Percentiles rank a stretch among this genome's conserved stretches.
phyloP scores from a whole-genome alignment of 768 basidiomycete species.

The Lactarius sanguifluus region DNA sequence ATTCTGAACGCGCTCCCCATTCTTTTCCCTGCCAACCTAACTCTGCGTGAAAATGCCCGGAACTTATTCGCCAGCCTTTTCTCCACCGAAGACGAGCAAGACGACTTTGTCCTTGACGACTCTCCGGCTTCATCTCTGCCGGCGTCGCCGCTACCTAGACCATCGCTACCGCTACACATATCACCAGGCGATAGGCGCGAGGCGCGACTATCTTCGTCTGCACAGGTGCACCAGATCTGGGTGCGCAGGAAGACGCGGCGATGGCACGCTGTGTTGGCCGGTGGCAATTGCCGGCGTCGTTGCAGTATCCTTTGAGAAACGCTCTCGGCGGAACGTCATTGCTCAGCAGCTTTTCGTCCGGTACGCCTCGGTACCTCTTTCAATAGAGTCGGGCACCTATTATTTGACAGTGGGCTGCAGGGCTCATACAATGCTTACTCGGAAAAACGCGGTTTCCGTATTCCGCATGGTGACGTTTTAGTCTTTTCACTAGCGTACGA shows the following conservation, averaged over 20 bases:
- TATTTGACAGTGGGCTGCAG: conserved; percentile 69
- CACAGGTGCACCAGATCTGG: conserved; percentile 61
- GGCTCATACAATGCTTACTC: conserved; percentile 84
- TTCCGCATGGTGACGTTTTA: conserved; percentile 83
- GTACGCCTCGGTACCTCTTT: conserved; percentile 41
- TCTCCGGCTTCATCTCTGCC: conserved; percentile 25
- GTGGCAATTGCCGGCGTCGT: conserved; percentile 70
- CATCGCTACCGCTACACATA: conserved; percentile 13
- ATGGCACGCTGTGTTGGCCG: conserved; percentile 83
- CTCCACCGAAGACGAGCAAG: conserved; percentile 26
- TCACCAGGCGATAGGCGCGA: conserved; percentile 36
- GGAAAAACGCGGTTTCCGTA: conserved; percentile 57
- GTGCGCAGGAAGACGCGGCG: conserved; percentile 63
- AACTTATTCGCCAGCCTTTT: conserved; percentile 35
- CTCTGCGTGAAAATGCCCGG: conserved; percentile 29
- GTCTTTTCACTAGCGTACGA: conserved; percentile 75
- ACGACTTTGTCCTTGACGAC: conserved; percentile 31
- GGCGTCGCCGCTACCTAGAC: conserved; percentile 31
- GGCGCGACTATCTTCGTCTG: conserved; percentile 59
- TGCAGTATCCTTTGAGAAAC: conserved; percentile 77
- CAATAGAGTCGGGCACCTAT: neutral
- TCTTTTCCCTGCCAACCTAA: conserved; percentile 46
- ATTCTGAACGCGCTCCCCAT: conserved; percentile 77
- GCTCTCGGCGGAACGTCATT: conserved; percentile 59
- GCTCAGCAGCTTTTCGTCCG: conserved; percentile 90